Base-by-base conservation (phyloP, 2,329 filamentous ascomycete species). In the Pseudogymnoascus sp. region DNA sequence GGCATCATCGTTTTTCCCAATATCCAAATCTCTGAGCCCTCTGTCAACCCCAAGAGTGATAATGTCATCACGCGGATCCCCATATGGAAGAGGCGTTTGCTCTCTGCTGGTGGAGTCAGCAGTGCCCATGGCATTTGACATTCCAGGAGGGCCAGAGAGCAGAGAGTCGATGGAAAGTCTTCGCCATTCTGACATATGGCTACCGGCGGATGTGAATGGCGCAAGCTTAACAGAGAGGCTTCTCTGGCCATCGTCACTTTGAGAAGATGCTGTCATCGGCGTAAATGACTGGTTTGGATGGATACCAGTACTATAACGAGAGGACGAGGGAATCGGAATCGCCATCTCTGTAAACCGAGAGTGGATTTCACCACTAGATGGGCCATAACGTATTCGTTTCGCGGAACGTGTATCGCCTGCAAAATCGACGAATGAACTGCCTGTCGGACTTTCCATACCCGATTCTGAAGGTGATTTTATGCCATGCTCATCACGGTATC, bases 11-110 rank as follows among this genome's bases (percentile, higher is more conserved):
- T 93, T 93, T 61, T 81, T 83, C 29, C 85, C 84, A 1, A 89
- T 76, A 69, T 93, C 90, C 19, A 84, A 76, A 74, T 93, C 90
- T 8, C 81, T 81, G 65, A 85, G 79, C 0, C 90, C 90, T 63
- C 84, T 79, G 70, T 93, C 90, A 65, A 89, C 82, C 5, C 90
- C 90, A 71, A 89, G 91, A 47, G 80, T 83, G 6, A 75, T 80
- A 37, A 75, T 74, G 67, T 78, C 70, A 64, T 76, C 64, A 42
- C 71, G 70, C 65, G 66, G 61, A 59, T 65, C 63, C 60, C 50
- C 66, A 61, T 31, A 64, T 19, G 63, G 50, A 21, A 56, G 50
- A 56, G 35, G 50, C 13, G 26, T 37, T 59, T 61, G 61, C 29
- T 35, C 42, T 56, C 64, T 67, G 47, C 63, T 67, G 6, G 66